phyloP scores from a whole-genome alignment of 768 basidiomycete species.

The Dioszegia aurantiaca region DNA sequence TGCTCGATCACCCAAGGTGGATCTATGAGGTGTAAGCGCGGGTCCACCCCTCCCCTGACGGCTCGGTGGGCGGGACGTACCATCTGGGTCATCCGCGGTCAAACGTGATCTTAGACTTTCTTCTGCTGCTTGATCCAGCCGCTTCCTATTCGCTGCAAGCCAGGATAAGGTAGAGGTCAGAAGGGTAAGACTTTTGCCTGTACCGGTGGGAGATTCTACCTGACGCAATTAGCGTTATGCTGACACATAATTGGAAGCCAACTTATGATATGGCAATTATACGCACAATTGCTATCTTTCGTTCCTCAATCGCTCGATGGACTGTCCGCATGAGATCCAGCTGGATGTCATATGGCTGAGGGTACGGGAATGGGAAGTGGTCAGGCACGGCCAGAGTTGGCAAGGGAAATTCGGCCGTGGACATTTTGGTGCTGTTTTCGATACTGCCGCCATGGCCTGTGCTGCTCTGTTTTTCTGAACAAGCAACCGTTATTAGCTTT shows the following conservation, averaged over 20 bases:
- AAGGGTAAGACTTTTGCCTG: constrained; percentile 49
- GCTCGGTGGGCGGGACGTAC: constrained; percentile 11
- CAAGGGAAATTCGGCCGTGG: not conserved
- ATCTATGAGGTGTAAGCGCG: too few species aligned
- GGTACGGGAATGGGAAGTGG: constrained; percentile 77
- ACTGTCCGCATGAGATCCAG: constrained; percentile 81
- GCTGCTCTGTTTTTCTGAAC: not conserved
- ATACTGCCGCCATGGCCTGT: too few species aligned
- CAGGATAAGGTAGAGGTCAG: constrained; percentile 50
- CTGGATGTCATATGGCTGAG: constrained; percentile 79
- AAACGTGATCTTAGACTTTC: constrained; percentile 23
- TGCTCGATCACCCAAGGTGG: constrained; percentile 51
- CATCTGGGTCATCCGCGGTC: constrained; percentile 35
- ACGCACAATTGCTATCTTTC: constrained; percentile 68
- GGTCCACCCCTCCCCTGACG: too few species aligned
- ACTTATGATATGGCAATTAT: not conserved
- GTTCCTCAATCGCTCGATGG: constrained; percentile 70
- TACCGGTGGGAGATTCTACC: constrained; percentile 52
- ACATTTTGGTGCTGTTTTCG: not conserved
- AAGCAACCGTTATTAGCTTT: too few species aligned
- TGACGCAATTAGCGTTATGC: constrained; percentile 13
- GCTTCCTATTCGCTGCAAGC: constrained; percentile 34
- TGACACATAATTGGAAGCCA: not conserved
- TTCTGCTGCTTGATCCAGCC: constrained; percentile 28
- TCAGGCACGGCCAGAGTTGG: constrained; percentile 61